These are phyloP conservation scores for Cytospora paraplurivora DNA, from an alignment of 2,329 filamentous ascomycete species.

Conservation along the genomic window DNA sequence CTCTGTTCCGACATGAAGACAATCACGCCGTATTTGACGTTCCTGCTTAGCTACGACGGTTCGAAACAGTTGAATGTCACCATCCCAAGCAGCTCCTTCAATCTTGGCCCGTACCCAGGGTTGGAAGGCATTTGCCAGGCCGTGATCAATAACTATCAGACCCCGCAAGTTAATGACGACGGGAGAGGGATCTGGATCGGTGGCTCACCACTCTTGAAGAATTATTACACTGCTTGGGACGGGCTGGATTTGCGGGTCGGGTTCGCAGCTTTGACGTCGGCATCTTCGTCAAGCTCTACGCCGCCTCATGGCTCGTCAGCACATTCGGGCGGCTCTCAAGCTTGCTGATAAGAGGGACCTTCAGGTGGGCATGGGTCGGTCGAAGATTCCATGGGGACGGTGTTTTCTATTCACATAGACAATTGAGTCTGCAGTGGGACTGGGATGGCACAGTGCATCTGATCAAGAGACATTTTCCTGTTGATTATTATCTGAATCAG, in stretches of 20 bases:
- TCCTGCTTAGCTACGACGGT: slow-evolving; percentile 34
- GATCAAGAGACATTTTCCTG: too few relatives aligned
- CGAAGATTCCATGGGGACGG: not conserved
- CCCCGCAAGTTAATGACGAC: slow-evolving; percentile 22
- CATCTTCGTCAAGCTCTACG: not conserved
- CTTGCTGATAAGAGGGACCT: not conserved
- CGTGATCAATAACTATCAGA: slow-evolving; percentile 32
- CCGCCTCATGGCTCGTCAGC: not conserved
- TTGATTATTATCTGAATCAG: too few relatives aligned
- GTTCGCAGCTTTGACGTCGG: slow-evolving; percentile 23
- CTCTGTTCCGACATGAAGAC: slow-evolving; percentile 35
- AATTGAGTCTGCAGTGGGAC: too few relatives aligned
- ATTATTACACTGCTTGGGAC: slow-evolving; percentile 40
- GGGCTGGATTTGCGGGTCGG: slow-evolving; percentile 36
- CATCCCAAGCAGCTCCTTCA: slow-evolving; percentile 35
- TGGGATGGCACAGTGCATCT: too few relatives aligned
- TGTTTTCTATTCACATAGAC: not conserved
- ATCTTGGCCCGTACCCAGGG: slow-evolving; percentile 37
- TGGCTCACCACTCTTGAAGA: slow-evolving; percentile 39
- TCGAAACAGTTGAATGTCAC: slow-evolving; percentile 33
- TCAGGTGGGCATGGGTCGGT: not conserved
- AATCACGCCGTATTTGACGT: slow-evolving; percentile 35
- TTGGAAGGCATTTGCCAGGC: slow-evolving; percentile 36
- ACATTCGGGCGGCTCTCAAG: not conserved
- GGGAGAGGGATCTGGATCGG: slow-evolving; percentile 34